Evolutionary conservation across 306 rosid genomes (phyloP).

Genomic region (Purshia tridentata): DNA sequence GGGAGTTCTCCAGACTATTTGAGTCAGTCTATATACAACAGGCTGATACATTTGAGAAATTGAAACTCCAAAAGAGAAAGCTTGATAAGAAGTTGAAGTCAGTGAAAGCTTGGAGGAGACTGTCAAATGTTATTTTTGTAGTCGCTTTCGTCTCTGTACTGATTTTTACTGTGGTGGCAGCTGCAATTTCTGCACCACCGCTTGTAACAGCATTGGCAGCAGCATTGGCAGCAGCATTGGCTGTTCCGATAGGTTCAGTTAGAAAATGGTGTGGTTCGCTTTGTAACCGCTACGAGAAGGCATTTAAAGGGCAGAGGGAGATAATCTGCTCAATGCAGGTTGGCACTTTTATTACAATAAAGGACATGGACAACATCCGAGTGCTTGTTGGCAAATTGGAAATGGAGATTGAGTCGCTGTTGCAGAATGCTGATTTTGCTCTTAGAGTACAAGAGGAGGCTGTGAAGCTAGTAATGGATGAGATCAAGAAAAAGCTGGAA

Average conservation of each 20-base stretch:
- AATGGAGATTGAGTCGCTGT: slow-evolving; percentile 46
- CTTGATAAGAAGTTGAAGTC: slow-evolving; percentile 77
- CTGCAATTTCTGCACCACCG: slow-evolving; percentile 79
- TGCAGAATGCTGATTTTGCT: slow-evolving; percentile 61
- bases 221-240: slow-evolving; percentile 70
- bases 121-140: slow-evolving; percentile 70
- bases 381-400: slow-evolving; percentile 47
- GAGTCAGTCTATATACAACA: slow-evolving; percentile 54
- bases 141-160: slow-evolving; percentile 66
- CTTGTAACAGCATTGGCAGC: slow-evolving; percentile 67
- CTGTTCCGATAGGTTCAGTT: slow-evolving; percentile 76
- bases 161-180: slow-evolving; percentile 87
- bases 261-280: slow-evolving; percentile 88
- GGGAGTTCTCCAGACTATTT: slow-evolving; percentile 61
- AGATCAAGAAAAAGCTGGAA: slow-evolving; percentile 78
- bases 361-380: slow-evolving; percentile 61
- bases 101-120: slow-evolving; percentile 59
- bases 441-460: slow-evolving; percentile 65
- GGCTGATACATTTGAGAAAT: slow-evolving; percentile 44
- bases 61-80: slow-evolving; percentile 54
- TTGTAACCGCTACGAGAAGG: slow-evolving; percentile 55
- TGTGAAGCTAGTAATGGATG: slow-evolving; percentile 63
- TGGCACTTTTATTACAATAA: slow-evolving; percentile 46
- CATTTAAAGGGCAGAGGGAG: slow-evolving; percentile 50
- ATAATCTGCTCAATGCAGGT: slow-evolving; percentile 58